Evolutionary conservation across 2,329 filamentous ascomycete species (phyloP).

Genomic region (Hypoxylon sp.): DNA sequence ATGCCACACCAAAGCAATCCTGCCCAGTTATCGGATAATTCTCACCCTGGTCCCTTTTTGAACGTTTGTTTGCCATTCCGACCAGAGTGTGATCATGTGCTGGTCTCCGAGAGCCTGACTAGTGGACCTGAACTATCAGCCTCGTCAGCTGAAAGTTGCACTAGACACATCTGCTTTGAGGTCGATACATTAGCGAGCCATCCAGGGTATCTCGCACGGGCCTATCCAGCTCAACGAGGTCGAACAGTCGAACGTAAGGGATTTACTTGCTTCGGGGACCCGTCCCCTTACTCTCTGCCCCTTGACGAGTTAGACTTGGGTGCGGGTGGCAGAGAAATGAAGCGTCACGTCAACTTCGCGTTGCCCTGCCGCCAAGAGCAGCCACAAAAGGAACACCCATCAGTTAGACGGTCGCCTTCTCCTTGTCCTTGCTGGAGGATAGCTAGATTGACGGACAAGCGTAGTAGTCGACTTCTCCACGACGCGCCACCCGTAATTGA

Average conservation of each 20-base stretch:
- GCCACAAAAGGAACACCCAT: not conserved
- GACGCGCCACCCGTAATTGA: not conserved
- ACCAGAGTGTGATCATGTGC: not conserved
- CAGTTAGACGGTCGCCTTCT: not conserved
- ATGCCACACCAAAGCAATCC: not conserved
- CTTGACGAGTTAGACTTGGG: not conserved
- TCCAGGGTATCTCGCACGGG: not conserved
- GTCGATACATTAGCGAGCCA: not conserved
- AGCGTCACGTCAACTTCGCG: not conserved
- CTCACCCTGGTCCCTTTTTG: not conserved
- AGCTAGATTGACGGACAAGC: not conserved
- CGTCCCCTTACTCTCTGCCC: not conserved
- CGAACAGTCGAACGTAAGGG: not conserved
- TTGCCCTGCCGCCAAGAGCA: not conserved
- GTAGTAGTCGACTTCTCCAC: not conserved
- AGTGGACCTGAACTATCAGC: not conserved
- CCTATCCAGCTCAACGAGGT: not conserved
- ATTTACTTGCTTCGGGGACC: not conserved
- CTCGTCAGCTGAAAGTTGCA: not conserved
- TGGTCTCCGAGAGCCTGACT: not conserved
- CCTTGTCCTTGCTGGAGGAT: conserved; percentile 2
- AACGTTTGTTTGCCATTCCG: not conserved
- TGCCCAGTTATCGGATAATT: not conserved
- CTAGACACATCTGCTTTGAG: conserved; percentile 2
- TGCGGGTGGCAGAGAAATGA: not conserved